Percentiles rank a stretch among this genome's conserved stretches.
Conservation (phyloP, 2,329 filamentous ascomycete species). For the Fusarium devonianum region DNA sequence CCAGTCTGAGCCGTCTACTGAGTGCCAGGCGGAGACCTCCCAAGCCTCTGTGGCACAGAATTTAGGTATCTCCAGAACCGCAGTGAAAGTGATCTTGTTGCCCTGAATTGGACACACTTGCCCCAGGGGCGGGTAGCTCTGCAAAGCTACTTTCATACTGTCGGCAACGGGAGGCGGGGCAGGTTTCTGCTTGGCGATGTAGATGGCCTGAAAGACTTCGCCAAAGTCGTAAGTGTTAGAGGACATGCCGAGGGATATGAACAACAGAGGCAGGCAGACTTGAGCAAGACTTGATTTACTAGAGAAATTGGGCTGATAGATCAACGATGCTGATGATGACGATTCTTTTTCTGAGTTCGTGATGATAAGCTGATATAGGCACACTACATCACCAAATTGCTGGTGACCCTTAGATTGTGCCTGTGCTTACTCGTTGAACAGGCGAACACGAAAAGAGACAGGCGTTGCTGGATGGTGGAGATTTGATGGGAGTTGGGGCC, state of each 20-base stretch:
- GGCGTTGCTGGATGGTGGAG: constrained; percentile 24
- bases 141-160: constrained; percentile 50
- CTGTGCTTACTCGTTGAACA: constrained; percentile 14
- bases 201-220: constrained; percentile 48
- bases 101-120: constrained; percentile 70
- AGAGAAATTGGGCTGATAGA: neutral
- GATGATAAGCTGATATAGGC: neutral
- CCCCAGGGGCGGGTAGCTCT: constrained; percentile 74
- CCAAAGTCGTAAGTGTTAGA: constrained; percentile 45
- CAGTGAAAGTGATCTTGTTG: constrained; percentile 65
- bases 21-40: constrained; percentile 80
- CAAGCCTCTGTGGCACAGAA: constrained; percentile 65
- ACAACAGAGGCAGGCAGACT: constrained; percentile 13
- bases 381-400: constrained; percentile 1
- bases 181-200: constrained; percentile 49
- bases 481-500: constrained; percentile 12
- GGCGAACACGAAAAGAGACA: constrained; percentile 31
- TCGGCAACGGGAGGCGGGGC: constrained; percentile 38
- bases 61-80: constrained; percentile 71
- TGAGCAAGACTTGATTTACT: constrained; percentile 19
- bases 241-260: constrained; percentile 35
- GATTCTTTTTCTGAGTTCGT: neutral
- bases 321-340: neutral
- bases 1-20: constrained; percentile 62
- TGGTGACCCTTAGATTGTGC: constrained; percentile 8